These are phyloP conservation scores for Nakazawaea ernobii DNA, from an alignment of 805 yeast species.

Conservation along the genomic window DNA sequence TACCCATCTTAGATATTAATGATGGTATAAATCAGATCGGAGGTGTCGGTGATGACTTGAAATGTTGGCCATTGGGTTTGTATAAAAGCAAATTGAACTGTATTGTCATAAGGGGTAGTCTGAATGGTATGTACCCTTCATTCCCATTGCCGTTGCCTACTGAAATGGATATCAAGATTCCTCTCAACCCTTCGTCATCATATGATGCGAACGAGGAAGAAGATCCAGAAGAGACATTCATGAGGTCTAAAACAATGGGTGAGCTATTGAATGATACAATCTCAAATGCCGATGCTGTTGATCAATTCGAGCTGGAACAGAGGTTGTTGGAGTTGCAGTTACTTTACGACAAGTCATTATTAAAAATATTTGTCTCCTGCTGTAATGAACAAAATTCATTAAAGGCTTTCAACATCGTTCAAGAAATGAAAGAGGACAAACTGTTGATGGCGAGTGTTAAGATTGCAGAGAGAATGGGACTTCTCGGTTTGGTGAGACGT, in stretches of 20 bases:
- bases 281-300: slow-evolving; percentile 30
- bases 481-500: slow-evolving; percentile 45
- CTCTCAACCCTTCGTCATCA: slow-evolving; percentile 35
- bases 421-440: slow-evolving; percentile 65
- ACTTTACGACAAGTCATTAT: slow-evolving; percentile 68
- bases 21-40: slow-evolving; percentile 46
- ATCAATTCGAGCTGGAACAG: slow-evolving; percentile 35
- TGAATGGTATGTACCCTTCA: slow-evolving; percentile 51
- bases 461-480: slow-evolving; percentile 71
- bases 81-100: slow-evolving; percentile 67
- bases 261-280: slow-evolving; percentile 54
- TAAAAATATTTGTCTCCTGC: slow-evolving; percentile 67
- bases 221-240: slow-evolving; percentile 56
- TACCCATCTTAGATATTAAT: slow-evolving; percentile 68
- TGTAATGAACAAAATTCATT: slow-evolving; percentile 61
- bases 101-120: slow-evolving; percentile 61
- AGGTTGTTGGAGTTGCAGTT: slow-evolving; percentile 47
- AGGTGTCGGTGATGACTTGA: slow-evolving; percentile 49
- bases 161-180: slow-evolving; percentile 67
- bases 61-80: slow-evolving; percentile 86
- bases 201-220: slow-evolving; percentile 24
- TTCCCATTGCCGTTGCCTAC: slow-evolving; percentile 83
- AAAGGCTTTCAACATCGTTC: slow-evolving; percentile 66
- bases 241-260: slow-evolving; percentile 58
- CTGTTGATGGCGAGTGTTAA: slow-evolving; percentile 80